A percentile compares a stretch with the other conserved stretches of the same genome.
Conservation (phyloP, 2,329 filamentous ascomycete genomes). For the Mycocentrospora acerina region DNA sequence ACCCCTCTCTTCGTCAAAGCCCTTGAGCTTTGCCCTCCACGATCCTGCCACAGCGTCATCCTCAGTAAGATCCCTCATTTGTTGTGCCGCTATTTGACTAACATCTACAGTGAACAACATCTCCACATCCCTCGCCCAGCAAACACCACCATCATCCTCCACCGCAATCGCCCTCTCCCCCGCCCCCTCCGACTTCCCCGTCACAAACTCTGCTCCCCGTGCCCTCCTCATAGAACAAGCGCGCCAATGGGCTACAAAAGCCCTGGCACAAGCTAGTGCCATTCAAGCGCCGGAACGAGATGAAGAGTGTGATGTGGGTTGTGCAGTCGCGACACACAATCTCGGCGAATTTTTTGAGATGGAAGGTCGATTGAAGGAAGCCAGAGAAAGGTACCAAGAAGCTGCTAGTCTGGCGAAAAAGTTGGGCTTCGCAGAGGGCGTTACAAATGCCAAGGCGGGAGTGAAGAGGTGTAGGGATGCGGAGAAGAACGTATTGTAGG, state of each 20-base stretch:
- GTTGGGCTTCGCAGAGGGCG: conserved; percentile 51
- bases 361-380: conserved; percentile 65
- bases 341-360: conserved; percentile 81
- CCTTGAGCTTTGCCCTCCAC: conserved; percentile 64
- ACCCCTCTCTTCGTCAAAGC: conserved; percentile 86
- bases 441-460: conserved; percentile 44
- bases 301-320: conserved; percentile 80
- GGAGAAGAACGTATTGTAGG: conserved; percentile 14
- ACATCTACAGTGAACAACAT: conserved; percentile 71
- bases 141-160: conserved; percentile 45
- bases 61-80: conserved; percentile 59
- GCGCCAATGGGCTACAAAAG: conserved; percentile 76
- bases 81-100: conserved; percentile 9
- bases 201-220: conserved; percentile 52
- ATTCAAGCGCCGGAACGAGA: conserved; percentile 68
- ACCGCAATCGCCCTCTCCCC: conserved; percentile 29
- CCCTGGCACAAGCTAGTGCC: conserved; percentile 65
- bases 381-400: conserved; percentile 68
- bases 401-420: conserved; percentile 60
- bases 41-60: conserved; percentile 74
- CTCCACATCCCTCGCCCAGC: conserved; percentile 71
- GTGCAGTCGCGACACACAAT: conserved; percentile 81
- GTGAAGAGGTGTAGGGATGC: conserved; percentile 38
- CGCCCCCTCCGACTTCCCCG: conserved; percentile 38
- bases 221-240: conserved; percentile 68